Percentiles rank a stretch among this genome's conserved stretches.
Conservation (phyloP, 1,139 yeast genomes). For the Pichia sp. region DNA sequence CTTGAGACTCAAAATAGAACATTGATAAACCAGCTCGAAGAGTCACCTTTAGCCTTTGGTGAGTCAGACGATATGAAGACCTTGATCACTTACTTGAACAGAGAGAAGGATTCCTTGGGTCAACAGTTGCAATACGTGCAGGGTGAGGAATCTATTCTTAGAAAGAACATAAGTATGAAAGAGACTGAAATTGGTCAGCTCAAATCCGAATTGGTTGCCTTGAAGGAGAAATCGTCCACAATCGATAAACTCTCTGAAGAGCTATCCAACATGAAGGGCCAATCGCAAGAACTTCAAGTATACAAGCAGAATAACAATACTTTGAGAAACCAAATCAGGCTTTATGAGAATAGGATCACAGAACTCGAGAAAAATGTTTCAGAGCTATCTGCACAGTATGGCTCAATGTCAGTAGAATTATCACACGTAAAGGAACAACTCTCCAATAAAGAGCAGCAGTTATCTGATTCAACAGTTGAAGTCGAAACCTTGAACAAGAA, state of each 20-base stretch:
- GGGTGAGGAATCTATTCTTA: conserved; percentile 44
- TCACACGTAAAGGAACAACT: conserved; percentile 32
- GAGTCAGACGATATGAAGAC: conserved; percentile 42
- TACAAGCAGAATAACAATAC: conserved; percentile 69
- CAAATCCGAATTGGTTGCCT: conserved; percentile 37
- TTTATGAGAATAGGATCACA: conserved; percentile 26
- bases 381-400: conserved; percentile 20
- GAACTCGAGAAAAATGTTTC: conserved; percentile 31
- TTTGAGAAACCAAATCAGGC: conserved; percentile 47
- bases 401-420: conserved; percentile 30
- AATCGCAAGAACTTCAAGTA: conserved; percentile 61
- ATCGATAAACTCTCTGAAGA: conserved; percentile 38
- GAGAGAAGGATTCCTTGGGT: conserved; percentile 70
- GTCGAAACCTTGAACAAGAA: conserved; percentile 28
- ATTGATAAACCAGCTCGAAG: conserved; percentile 64
- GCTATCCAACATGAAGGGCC: conserved; percentile 48
- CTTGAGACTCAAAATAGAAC: conserved; percentile 60
- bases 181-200: conserved; percentile 39
- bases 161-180: conserved; percentile 35
- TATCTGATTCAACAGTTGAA: conserved; percentile 24
- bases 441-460: conserved; percentile 35
- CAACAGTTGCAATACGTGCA: conserved; percentile 44
- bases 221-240: conserved; percentile 32
- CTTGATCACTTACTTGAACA: conserved; percentile 56
- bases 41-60: conserved; percentile 19